Evolutionary conservation across 495 filamentous ascomycete genomes (phyloP).

Genomic region (Aspergillus egyptiacus): DNA sequence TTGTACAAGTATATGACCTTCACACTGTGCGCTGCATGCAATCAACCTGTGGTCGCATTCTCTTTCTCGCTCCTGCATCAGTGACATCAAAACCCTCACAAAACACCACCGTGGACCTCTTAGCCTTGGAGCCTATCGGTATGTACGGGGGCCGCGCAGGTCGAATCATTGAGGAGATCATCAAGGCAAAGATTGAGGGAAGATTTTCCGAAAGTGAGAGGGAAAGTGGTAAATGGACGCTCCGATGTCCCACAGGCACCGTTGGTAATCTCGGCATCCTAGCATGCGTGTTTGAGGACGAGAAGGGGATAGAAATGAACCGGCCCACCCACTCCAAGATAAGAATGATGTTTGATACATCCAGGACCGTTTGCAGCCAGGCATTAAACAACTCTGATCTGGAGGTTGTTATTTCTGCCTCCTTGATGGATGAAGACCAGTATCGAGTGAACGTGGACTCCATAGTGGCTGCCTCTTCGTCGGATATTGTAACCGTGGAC

Average conservation of each 20-base stretch:
- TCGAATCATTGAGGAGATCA: constrained; percentile 77
- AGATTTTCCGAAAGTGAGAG: constrained; percentile 73
- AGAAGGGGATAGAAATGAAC: constrained; percentile 20
- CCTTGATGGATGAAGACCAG: constrained; percentile 28
- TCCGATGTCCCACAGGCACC: constrained; percentile 57
- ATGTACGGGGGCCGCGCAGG: constrained; percentile 73
- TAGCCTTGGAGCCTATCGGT: constrained; percentile 46
- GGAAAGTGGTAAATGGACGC: constrained; percentile 71
- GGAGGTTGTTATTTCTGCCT: constrained; percentile 37
- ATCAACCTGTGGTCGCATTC: constrained; percentile 60
- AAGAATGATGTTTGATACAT: constrained; percentile 35
- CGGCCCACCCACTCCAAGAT: constrained; percentile 29
- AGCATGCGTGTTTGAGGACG: constrained; percentile 72
- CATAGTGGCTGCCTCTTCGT: constrained; percentile 54
- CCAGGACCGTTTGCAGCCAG: constrained; percentile 27
- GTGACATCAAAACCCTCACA: constrained; percentile 45
- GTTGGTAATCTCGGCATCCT: constrained; percentile 60
- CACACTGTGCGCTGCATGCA: constrained; percentile 68
- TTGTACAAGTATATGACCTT: constrained; percentile 66
- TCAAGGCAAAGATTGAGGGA: constrained; percentile 78
- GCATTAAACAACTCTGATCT: constrained; percentile 27
- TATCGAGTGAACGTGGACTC: constrained; percentile 57
- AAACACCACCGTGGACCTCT: constrained; percentile 55
- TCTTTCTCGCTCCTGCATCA: constrained; percentile 63
- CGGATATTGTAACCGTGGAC: constrained; percentile 61